Conservation (phyloP, 306 rosid genomes). For the Coriaria nepalensis region DNA sequence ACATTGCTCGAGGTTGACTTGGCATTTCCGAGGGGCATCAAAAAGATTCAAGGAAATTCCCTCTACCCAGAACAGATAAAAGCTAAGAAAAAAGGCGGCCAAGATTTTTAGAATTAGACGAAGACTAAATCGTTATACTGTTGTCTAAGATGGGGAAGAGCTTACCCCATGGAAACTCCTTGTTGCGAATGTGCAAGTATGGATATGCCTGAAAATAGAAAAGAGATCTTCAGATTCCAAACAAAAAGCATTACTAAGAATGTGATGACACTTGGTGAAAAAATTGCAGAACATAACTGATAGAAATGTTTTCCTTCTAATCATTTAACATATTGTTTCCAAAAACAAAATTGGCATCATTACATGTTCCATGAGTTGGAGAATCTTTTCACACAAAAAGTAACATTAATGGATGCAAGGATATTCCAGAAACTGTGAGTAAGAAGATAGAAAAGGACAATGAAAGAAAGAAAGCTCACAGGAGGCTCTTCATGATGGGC, state of each 20-base stretch:
- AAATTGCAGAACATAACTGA: no score
- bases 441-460: not conserved
- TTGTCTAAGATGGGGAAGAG: not conserved
- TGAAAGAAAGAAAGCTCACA: constrained; percentile 36
- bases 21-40: no score
- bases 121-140: no score
- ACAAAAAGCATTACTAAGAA: not conserved
- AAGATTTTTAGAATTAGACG: no score
- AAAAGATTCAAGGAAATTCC: no score
- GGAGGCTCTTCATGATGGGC: constrained; percentile 62
- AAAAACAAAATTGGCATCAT: no score
- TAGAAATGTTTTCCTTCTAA: no score
- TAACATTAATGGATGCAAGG: not conserved
- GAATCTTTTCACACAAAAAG: not conserved
- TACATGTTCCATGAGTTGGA: no score
- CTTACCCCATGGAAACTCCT: constrained; percentile 99
- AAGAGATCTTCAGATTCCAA: constrained; percentile 1
- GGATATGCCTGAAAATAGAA: constrained; percentile 29
- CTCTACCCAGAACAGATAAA: no score
- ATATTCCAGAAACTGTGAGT: not conserved
- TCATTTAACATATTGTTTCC: no score
- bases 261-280: not conserved
- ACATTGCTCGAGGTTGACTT: no score
- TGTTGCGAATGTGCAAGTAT: constrained; percentile 76
- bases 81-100: no score